Evolutionary conservation across 129 eudicot species (phyloP), one percentile per base, ranked within the genome.

Genomic region (Helianthus tuberosus): DNA sequence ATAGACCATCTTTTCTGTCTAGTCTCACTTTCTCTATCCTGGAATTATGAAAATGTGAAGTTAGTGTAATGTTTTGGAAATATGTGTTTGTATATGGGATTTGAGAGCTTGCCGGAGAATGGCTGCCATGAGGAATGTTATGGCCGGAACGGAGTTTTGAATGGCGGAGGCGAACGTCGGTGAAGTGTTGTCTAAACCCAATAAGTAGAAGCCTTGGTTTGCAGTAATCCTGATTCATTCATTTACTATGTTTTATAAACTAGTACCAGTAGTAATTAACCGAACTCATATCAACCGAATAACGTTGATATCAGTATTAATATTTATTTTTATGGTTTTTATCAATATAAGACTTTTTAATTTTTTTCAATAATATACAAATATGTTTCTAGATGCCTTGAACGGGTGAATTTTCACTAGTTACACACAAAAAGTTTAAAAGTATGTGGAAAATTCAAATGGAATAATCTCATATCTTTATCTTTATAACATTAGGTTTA

Each of bases 151-250:
- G 25, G 96, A 93, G 73, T 93, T 93, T 74, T 93, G 98, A n/a
- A 93, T 93, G 57, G 96, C 96, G 13, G 98, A 93, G 75, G 98
- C 98, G 66, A 93, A 90, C 64, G 98, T 93, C 25, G 98, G 98
- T 0, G 98, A 93, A 32, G 98, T 90, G 88, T 89, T 75, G 73
- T 93, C 96, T 63, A 93, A 83, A 55, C 98, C 98, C 90, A 93
- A 69, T 75, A 93, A 69, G 83, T 93, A 93, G 77, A 93, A 93
- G 60, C 91, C 98, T 84, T 93, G 98, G 71, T 89, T 93, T 58
- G 95, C 96, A 9, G 98, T 93, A 14, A 93, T 90, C 64, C 98
- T 90, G 86, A 41, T 20, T 10, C 51, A 68, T 32, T 1, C 20
- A 32, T 32, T 32, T 32, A 3, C 3, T 32, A 2, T 32, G 2